Conservation (phyloP, 176 grass and related monocot genomes). For the Aegilops longissima region DNA sequence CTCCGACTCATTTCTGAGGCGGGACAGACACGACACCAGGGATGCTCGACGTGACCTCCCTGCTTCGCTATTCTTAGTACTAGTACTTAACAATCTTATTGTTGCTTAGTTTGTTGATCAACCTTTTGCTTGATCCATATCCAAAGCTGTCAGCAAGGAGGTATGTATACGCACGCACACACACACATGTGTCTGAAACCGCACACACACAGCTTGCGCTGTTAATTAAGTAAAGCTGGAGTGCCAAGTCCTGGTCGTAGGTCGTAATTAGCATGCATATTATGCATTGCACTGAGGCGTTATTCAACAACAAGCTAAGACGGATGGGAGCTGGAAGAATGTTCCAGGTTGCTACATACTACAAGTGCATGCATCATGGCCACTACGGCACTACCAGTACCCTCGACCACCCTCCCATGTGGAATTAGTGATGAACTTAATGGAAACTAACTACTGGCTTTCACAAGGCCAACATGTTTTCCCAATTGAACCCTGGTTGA, state of each 20-base stretch:
- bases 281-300: slow-evolving; percentile 6
- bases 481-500: neutral
- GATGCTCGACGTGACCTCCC: neutral
- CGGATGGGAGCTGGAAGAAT: neutral
- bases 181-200: neutral
- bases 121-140: neutral
- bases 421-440: neutral
- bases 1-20: neutral
- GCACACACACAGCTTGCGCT: neutral
- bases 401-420: neutral
- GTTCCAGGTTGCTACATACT: neutral
- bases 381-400: neutral
- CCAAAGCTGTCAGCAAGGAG: neutral
- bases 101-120: neutral
- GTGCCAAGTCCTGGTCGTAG: neutral
- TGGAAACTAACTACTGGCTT: neutral
- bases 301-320: neutral
- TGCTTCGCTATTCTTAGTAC: neutral
- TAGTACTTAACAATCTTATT: neutral
- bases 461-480: neutral
- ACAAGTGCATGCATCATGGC: slow-evolving; percentile 13
- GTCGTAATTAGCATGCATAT: slow-evolving; percentile 16
- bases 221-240: neutral
- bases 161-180: neutral
- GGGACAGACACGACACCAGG: neutral